Evolutionary conservation across 768 basidiomycete species (phyloP).

Genomic region (Nidula microcarpa): DNA sequence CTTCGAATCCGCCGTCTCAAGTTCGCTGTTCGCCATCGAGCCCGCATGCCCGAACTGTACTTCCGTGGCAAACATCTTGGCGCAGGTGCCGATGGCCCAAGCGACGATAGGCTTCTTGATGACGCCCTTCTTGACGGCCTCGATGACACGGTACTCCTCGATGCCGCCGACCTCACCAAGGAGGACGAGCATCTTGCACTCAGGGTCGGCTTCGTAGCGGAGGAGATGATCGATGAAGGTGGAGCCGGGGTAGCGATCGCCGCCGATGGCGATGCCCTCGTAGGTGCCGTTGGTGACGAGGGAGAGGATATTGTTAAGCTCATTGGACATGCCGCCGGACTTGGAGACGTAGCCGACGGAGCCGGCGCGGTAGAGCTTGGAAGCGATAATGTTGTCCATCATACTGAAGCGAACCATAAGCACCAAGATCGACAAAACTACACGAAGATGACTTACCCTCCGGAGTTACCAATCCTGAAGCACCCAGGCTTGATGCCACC

Average conservation of each 20-base stretch:
- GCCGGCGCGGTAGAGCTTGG: conserved; percentile 96
- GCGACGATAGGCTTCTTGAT: conserved; percentile 99
- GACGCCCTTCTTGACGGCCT: conserved; percentile 87
- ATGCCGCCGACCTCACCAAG: conserved; percentile 99
- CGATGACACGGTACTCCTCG: conserved; percentile 98
- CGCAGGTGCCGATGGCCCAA: conserved; percentile 99
- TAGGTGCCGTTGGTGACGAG: conserved; percentile 96
- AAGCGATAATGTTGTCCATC: conserved; percentile 99
- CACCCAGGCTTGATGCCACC: conserved; percentile 99
- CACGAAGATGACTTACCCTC: conserved; percentile 58
- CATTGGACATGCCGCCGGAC: conserved; percentile 99
- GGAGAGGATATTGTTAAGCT: conserved; percentile 99
- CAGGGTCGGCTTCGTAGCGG: conserved; percentile 94
- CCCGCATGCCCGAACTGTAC: conserved; percentile 99
- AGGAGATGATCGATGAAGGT: conserved; percentile 99
- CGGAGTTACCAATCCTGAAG: conserved; percentile 99
- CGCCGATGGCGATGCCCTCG: conserved; percentile 99
- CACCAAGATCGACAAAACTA: not conserved
- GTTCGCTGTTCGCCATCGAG: conserved; percentile 94
- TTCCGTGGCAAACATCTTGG: conserved; percentile 99
- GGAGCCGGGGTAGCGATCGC: conserved; percentile 97
- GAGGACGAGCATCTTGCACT: conserved; percentile 98
- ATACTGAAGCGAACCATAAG: conserved; percentile 48
- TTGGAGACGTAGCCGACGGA: conserved; percentile 99
- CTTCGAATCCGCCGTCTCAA: conserved; percentile 98